These are phyloP conservation scores for Chalciporus sphaerocephalus DNA, from an alignment of 768 basidiomycete genomes.

Conservation along the genomic window DNA sequence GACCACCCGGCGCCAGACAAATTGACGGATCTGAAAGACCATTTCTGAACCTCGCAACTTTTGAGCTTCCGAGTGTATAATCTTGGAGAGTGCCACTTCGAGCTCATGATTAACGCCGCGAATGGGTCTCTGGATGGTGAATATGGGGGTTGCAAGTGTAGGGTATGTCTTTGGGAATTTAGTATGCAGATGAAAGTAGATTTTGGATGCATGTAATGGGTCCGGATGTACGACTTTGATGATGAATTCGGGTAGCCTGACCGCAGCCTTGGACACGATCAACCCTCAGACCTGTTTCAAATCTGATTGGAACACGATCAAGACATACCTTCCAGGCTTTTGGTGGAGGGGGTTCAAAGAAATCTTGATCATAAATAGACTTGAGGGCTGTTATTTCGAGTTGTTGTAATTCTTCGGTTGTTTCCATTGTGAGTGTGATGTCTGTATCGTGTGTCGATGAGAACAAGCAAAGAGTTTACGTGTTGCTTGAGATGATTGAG, in stretches of 20 bases:
- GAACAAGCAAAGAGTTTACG: slow-evolving; percentile 30
- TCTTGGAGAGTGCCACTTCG: slow-evolving; percentile 50
- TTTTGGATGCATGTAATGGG: slow-evolving; percentile 47
- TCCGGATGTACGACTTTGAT: slow-evolving; percentile 69
- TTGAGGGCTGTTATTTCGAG: slow-evolving; percentile 74
- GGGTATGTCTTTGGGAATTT: slow-evolving; percentile 84
- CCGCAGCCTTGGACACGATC: slow-evolving; percentile 49
- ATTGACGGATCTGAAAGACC: slow-evolving; percentile 63
- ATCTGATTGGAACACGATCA: slow-evolving; percentile 8
- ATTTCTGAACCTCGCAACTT: slow-evolving; percentile 64
- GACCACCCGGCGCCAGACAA: background rate
- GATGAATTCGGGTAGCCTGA: slow-evolving; percentile 69
- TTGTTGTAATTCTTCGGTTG: slow-evolving; percentile 61
- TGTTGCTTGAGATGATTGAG: slow-evolving; percentile 55
- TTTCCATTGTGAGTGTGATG: slow-evolving; percentile 51
- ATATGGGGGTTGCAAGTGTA: slow-evolving; percentile 60
- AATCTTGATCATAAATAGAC: slow-evolving; percentile 79
- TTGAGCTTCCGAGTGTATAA: slow-evolving; percentile 63
- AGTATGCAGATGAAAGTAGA: slow-evolving; percentile 63
- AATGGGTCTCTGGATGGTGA: slow-evolving; percentile 62
- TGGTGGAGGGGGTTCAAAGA: slow-evolving; percentile 66
- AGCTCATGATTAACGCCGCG: slow-evolving; percentile 57
- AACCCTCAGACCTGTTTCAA: background rate
- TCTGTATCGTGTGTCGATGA: slow-evolving; percentile 9
- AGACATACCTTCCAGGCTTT: slow-evolving; percentile 74